Evolutionary conservation across 179 eudicot species (phyloP).

Genomic region (Beta corolliflora): DNA sequence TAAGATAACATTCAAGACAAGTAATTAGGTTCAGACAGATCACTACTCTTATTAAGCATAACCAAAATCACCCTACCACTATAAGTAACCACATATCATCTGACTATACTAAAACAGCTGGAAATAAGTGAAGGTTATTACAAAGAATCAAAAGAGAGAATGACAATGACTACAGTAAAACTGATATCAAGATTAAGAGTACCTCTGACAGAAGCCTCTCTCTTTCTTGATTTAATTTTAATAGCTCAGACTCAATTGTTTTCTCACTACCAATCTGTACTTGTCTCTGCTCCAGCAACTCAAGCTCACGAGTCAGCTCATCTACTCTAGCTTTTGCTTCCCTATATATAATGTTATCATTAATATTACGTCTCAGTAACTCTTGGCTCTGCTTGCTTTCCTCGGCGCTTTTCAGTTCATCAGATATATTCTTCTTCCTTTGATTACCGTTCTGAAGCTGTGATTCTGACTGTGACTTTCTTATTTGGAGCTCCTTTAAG

Average conservation of each 20-base stretch:
- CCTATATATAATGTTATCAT: slow-evolving; percentile 71
- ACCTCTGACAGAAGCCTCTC: slow-evolving; percentile 93
- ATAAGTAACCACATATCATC: background rate
- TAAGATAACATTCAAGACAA: background rate
- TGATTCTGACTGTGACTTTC: slow-evolving; percentile 44
- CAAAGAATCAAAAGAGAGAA: background rate
- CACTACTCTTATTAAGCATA: too few relatives aligned
- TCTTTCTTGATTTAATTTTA: slow-evolving; percentile 69
- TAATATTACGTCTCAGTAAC: slow-evolving; percentile 60
- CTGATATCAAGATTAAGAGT: slow-evolving; percentile 16
- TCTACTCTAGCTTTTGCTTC: slow-evolving; percentile 58
- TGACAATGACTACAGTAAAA: background rate
- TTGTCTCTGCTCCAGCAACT: slow-evolving; percentile 61
- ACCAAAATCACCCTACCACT: background rate
- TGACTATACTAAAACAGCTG: background rate
- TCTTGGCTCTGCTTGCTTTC: slow-evolving; percentile 43
- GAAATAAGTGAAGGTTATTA: background rate
- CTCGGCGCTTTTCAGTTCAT: slow-evolving; percentile 47
- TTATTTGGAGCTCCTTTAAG: slow-evolving; percentile 58
- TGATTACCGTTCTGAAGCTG: slow-evolving; percentile 47
- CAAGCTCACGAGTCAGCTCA: slow-evolving; percentile 63
- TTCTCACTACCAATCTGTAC: slow-evolving; percentile 62
- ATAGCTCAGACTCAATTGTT: slow-evolving; percentile 54
- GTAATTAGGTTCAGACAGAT: background rate
- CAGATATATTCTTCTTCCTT: slow-evolving; percentile 49